A percentile compares a stretch with the other conserved stretches of the same genome.
These are phyloP conservation scores for Kodamaea alishanica DNA, from an alignment of 1,139 yeast species.

Conservation along the genomic window DNA sequence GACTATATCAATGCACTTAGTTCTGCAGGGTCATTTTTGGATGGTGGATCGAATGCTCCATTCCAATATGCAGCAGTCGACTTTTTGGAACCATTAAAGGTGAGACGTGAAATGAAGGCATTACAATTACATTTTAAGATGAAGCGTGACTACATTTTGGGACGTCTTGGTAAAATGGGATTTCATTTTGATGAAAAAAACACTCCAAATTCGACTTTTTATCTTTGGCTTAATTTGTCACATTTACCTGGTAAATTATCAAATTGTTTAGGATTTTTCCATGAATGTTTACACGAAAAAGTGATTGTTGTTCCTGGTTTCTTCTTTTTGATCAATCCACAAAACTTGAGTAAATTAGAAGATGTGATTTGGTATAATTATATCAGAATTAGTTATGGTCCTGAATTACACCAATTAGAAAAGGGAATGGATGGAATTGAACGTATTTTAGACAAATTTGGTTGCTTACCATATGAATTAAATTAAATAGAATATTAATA, in stretches of 20 bases:
- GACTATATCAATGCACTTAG: slow-evolving; percentile 56
- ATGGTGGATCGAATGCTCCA: slow-evolving; percentile 66
- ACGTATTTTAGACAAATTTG: slow-evolving; percentile 47
- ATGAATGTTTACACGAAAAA: slow-evolving; percentile 61
- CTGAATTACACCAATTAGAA: slow-evolving; percentile 51
- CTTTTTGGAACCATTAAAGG: slow-evolving; percentile 52
- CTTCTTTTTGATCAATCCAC: slow-evolving; percentile 63
- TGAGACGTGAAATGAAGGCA: slow-evolving; percentile 55
- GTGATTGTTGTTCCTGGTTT: slow-evolving; percentile 68
- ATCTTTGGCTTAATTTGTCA: slow-evolving; percentile 59
- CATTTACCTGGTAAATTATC: slow-evolving; percentile 59
- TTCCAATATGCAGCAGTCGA: slow-evolving; percentile 63
- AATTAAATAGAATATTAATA: background rate
- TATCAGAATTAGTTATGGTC: slow-evolving; percentile 63
- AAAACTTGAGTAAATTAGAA: slow-evolving; percentile 56
- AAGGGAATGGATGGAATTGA: slow-evolving; percentile 69
- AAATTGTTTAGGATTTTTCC: slow-evolving; percentile 65
- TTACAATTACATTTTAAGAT: slow-evolving; percentile 57
- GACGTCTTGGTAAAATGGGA: slow-evolving; percentile 54
- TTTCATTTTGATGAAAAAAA: slow-evolving; percentile 45
- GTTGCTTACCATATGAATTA: slow-evolving; percentile 35
- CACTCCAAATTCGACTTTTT: slow-evolving; percentile 61
- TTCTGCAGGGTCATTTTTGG: slow-evolving; percentile 62
- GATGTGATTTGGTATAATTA: slow-evolving; percentile 65
- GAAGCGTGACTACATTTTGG: slow-evolving; percentile 59